phyloP scores from a whole-genome alignment of 306 rosid genomes.

The Castanea mollissima region DNA sequence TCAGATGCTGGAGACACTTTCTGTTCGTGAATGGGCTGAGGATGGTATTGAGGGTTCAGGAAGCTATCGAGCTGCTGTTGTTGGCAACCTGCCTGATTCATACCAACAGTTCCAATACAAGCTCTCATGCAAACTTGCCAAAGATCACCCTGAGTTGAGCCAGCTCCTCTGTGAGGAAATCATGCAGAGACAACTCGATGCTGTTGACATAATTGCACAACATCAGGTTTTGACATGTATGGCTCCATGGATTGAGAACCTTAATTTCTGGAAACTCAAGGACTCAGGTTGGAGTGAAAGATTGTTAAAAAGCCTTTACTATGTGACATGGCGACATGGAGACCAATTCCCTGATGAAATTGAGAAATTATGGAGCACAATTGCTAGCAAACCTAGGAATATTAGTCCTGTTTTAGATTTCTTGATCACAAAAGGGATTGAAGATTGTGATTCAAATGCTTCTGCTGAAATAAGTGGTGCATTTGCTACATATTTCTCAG shows the following conservation, averaged over 20 bases:
- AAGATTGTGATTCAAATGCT: conserved; percentile 98
- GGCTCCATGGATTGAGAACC: conserved; percentile 99
- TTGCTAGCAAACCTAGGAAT: conserved; percentile 98
- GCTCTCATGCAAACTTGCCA: conserved; percentile 98
- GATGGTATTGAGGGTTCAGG: conserved; percentile 96
- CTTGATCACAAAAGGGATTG: conserved; percentile 97
- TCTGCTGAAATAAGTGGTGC: conserved; percentile 99
- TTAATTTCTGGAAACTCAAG: conserved; percentile 96
- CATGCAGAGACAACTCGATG: conserved; percentile 99
- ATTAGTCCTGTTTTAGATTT: conserved; percentile 98
- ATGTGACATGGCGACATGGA: conserved; percentile 97
- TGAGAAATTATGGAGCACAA: conserved; percentile 99
- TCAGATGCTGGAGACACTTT: conserved; percentile 99
- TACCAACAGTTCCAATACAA: conserved; percentile 98
- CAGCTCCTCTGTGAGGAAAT: conserved; percentile 99
- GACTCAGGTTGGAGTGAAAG: conserved; percentile 98
- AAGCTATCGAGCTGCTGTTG: conserved; percentile 98
- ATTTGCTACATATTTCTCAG: conserved; percentile 97
- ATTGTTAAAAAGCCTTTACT: conserved; percentile 92
- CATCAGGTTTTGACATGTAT: conserved; percentile 99
- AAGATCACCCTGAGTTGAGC: conserved; percentile 98
- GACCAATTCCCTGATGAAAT: conserved; percentile 99
- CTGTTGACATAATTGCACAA: conserved; percentile 99
- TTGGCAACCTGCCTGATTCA: conserved; percentile 99
- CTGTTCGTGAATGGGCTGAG: conserved; percentile 99